Evolutionary conservation across 2,329 filamentous ascomycete genomes (phyloP), one percentile per base, ranked within the genome.

Genomic region (Ciborinia camelliae): DNA sequence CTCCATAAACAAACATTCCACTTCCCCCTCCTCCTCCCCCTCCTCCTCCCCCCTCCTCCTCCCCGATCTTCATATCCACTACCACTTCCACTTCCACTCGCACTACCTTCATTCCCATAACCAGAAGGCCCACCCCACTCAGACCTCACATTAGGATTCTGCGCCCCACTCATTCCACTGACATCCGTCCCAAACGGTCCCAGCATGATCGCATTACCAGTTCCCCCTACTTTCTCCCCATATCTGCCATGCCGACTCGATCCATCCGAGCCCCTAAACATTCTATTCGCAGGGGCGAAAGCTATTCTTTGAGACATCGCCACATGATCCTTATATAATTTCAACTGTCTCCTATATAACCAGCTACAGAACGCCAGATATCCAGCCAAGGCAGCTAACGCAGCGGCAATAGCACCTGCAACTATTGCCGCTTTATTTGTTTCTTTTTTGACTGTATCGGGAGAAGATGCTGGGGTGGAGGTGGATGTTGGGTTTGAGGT

Each of bases 311-410:
- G 88, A 1, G 84, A 79, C 71, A 88, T 83, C 1, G 86, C 85
- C 39, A 90, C 83, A 73, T 92, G 89, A 41, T 83, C 80, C 76
- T 88, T 87, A 80, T 91, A 92, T 12, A 90, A 83, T 37, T 79
- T 76, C 20, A 92, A 82, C 74, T 90, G 89, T 57, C 87, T 86
- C 35, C 88, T 82, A 79, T 92, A 92, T 9, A 92, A 78, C 84
- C 87, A 91, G 23, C 84, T 82, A 76, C 87, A 90, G 79, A 89
- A 91, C 53, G 85, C 87, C 15, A 90, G 81, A 74, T 90, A 91
- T 1, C 79, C 77, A 2, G 86, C 87, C 0, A 86, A 71, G 23
- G 89, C 70, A 55, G 85, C 84, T 5, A 90, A 80, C 4, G 88
- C 72, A n/a, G 86, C 88, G 0, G 90, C 89, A 39, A 92, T 78